phyloP scores from a whole-genome alignment of 2,329 filamentous ascomycete species.

The Neofusicoccum laricinum region DNA sequence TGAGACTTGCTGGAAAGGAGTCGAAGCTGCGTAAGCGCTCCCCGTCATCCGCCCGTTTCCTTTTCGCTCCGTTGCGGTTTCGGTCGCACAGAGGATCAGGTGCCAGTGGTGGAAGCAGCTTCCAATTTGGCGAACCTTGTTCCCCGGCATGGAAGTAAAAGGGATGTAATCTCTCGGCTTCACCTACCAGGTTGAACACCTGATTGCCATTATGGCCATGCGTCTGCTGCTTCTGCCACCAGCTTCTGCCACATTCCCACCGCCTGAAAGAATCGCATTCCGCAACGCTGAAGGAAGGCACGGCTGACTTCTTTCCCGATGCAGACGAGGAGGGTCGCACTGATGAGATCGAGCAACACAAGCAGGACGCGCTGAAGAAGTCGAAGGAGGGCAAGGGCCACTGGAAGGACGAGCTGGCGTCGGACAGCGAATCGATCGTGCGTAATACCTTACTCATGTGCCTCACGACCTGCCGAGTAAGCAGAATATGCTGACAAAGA shows the following conservation, averaged over 20 bases:
- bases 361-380: slow-evolving; percentile 45
- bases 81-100: background rate
- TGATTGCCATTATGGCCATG: too few species aligned
- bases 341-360: slow-evolving; percentile 41
- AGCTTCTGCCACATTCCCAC: too few species aligned
- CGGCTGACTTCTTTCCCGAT: background rate
- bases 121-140: too few species aligned
- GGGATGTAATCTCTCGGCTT: too few species aligned
- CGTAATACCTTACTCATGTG: slow-evolving; percentile 2
- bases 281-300: background rate
- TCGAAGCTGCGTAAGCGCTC: slow-evolving; percentile 40
- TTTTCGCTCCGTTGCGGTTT: background rate
- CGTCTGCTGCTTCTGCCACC: too few species aligned
- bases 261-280: background rate
- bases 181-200: too few species aligned
- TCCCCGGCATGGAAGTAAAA: too few species aligned
- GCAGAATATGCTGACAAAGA: background rate
- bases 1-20: slow-evolving; percentile 42
- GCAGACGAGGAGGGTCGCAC: slow-evolving; percentile 35
- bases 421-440: slow-evolving; percentile 32
- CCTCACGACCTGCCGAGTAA: background rate
- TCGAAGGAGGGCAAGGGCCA: slow-evolving; percentile 42
- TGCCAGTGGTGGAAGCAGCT: too few species aligned
- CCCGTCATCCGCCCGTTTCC: background rate
- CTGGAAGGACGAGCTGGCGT: slow-evolving; percentile 44